These are phyloP conservation scores for Apiospora marii DNA, from an alignment of 2,329 filamentous ascomycete species.

Conservation along the genomic window DNA sequence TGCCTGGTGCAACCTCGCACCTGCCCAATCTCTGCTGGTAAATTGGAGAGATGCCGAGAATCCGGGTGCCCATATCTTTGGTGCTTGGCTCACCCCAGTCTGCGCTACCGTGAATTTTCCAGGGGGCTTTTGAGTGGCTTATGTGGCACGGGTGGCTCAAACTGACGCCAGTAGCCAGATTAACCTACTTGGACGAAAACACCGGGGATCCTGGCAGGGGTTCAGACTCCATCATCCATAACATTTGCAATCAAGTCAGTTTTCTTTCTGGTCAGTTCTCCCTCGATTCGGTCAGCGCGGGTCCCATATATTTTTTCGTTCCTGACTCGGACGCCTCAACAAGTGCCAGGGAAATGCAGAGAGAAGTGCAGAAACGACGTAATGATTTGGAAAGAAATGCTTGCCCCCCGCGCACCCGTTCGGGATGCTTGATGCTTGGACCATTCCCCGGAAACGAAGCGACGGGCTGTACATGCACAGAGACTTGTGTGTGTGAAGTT, in stretches of 20 bases:
- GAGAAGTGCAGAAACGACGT: neutral
- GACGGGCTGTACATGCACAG: neutral
- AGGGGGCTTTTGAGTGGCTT: conserved; percentile 10
- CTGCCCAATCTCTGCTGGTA: neutral
- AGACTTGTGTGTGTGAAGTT: neutral
- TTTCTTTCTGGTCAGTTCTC: neutral
- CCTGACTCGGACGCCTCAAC: neutral
- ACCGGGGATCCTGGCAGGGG: neutral
- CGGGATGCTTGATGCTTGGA: neutral
- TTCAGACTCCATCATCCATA: neutral
- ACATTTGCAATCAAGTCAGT: neutral
- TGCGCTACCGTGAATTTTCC: neutral
- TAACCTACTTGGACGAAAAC: neutral
- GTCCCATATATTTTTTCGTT: conserved; percentile 1
- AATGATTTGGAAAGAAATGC: neutral
- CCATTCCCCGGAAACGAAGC: neutral
- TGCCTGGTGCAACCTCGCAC: neutral
- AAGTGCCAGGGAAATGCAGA: neutral
- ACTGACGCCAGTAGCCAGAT: conserved; percentile 6
- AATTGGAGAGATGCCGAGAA: conserved; percentile 5
- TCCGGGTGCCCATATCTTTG: conserved; percentile 8
- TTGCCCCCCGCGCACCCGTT: neutral
- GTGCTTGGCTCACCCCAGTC: conserved; percentile 12
- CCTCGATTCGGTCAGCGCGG: neutral
- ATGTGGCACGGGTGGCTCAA: conserved; percentile 7